Percentiles rank a stretch among this genome's conserved stretches.
These are phyloP conservation scores for Colletotrichum sp. DNA, from an alignment of 2,329 filamentous ascomycete species.

Conservation along the genomic window DNA sequence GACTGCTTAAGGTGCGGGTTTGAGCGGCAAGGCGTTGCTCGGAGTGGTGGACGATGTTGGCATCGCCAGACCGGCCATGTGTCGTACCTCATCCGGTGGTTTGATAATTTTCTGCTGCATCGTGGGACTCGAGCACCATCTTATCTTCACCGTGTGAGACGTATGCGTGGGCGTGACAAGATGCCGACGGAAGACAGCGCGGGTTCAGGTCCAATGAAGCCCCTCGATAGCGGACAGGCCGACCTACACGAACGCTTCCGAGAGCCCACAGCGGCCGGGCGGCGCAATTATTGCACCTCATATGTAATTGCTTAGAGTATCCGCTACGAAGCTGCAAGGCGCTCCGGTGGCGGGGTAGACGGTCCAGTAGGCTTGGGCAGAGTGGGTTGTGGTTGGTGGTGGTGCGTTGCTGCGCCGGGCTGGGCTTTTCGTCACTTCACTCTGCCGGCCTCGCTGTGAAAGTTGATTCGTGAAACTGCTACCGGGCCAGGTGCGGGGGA, in stretches of 20 bases:
- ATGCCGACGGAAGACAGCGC: not conserved
- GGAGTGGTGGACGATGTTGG: not conserved
- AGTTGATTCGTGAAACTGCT: slow-evolving; percentile 13
- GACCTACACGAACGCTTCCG: not conserved
- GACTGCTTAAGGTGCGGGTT: not conserved
- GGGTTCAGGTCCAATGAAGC: not conserved
- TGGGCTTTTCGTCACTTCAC: not conserved
- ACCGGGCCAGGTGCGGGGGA: slow-evolving; percentile 6
- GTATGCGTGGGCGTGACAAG: not conserved
- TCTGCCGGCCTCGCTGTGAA: not conserved
- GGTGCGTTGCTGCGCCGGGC: slow-evolving; percentile 5
- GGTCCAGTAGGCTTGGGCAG: not conserved
- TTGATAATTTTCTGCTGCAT: not conserved
- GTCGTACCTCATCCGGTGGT: not conserved
- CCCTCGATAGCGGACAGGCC: not conserved
- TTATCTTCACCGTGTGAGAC: not conserved
- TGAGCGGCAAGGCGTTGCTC: not conserved
- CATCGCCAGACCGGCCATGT: not conserved
- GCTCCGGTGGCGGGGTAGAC: slow-evolving; percentile 9
- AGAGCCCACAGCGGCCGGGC: not conserved
- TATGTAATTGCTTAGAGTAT: not conserved
- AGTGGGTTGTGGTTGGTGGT: slow-evolving; percentile 6
- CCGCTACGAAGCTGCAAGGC: slow-evolving; percentile 6
- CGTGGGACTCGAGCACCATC: not conserved
- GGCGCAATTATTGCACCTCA: not conserved